These are phyloP conservation scores for Termitomyces sp. DNA, from an alignment of 768 basidiomycete species.

Conservation along the genomic window DNA sequence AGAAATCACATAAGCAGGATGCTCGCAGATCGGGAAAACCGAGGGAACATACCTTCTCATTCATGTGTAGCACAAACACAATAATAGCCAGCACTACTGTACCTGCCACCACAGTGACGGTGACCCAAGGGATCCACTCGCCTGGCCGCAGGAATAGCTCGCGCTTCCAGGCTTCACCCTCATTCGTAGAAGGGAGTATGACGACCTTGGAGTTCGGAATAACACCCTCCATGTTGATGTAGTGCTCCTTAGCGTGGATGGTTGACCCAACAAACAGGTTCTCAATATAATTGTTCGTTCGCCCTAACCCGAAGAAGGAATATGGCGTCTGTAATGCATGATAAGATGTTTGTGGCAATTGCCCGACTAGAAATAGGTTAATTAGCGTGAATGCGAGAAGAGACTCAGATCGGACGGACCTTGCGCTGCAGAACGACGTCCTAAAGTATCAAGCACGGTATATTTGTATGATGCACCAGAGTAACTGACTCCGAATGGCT, in stretches of 20 bases:
- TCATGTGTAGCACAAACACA: conserved; percentile 84
- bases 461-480: conserved; percentile 97
- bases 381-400: conserved; percentile 6
- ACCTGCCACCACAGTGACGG: conserved; percentile 76
- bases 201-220: conserved; percentile 97
- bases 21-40: conserved; percentile 9
- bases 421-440: conserved; percentile 87
- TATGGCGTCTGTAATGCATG: conserved; percentile 90
- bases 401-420: conserved; percentile 39
- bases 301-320: conserved; percentile 92
- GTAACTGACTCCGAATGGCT: conserved; percentile 95
- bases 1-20: background rate
- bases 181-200: conserved; percentile 73
- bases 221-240: conserved; percentile 92
- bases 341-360: conserved; percentile 92
- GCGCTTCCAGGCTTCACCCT: conserved; percentile 72
- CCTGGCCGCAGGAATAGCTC: conserved; percentile 92
- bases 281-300: conserved; percentile 99
- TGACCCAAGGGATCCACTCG: conserved; percentile 98
- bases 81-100: conserved; percentile 75
- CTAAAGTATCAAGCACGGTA: conserved; percentile 90
- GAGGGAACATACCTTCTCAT: conserved; percentile 74
- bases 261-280: conserved; percentile 96
- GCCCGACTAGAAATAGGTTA: conserved; percentile 58
- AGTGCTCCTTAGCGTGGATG: conserved; percentile 66